Evolutionary conservation across 1,284 basidiomycete genomes (phyloP).

Genomic region (Sanghuangporus sanghuang): DNA sequence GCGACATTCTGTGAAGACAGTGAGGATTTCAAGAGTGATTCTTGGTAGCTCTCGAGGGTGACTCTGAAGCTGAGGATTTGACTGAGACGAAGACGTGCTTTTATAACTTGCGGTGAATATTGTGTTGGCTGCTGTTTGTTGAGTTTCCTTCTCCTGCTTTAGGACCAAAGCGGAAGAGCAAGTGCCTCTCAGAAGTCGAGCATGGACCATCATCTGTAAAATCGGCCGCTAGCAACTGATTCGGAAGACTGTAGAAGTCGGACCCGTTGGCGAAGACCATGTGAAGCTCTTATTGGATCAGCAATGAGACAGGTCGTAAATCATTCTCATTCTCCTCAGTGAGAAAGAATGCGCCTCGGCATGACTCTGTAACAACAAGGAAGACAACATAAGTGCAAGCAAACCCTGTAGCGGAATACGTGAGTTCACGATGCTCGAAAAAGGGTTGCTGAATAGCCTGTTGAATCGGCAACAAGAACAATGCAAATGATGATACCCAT

Average conservation of each 20-base stretch:
- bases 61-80: slow-evolving; percentile 3
- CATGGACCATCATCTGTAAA: background rate
- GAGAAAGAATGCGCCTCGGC: background rate
- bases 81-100: background rate
- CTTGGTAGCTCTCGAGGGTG: background rate
- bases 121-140: too few species aligned
- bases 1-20: background rate
- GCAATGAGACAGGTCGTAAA: too few species aligned
- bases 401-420: background rate
- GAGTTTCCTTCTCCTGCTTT: too few species aligned
- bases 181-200: background rate
- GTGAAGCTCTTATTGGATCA: background rate
- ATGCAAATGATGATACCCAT: background rate
- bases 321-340: too few species aligned
- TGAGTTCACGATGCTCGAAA: background rate
- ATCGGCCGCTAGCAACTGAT: background rate
- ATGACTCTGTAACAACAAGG: background rate
- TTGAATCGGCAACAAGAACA: background rate
- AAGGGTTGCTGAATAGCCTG: background rate
- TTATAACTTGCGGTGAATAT: background rate
- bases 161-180: background rate
- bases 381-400: background rate
- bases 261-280: background rate
- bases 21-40: background rate
- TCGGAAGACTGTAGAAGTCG: background rate